Evolutionary conservation across 345 rosid genomes (phyloP).

Genomic region (Aquilaria sinensis): DNA sequence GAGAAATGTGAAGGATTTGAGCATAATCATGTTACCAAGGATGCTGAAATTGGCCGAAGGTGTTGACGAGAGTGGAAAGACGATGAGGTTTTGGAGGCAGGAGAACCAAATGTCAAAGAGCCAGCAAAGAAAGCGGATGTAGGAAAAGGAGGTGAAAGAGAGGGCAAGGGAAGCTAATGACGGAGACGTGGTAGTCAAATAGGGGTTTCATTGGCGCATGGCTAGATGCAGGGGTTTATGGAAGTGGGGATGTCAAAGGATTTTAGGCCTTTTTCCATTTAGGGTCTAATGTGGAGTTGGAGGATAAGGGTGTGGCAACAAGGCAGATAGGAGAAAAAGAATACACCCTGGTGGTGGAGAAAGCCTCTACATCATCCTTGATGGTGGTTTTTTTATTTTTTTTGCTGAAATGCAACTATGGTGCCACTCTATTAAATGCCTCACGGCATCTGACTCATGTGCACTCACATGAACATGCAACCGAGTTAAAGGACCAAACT

Average conservation of each 20-base stretch:
- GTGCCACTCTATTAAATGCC: too few relatives aligned
- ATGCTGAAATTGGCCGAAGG: constrained; percentile 71
- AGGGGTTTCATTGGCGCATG: constrained; percentile 37
- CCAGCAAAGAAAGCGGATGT: constrained; percentile 50
- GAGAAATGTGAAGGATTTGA: constrained; percentile 51
- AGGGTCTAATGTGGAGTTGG: constrained; percentile 65
- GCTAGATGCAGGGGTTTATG: constrained; percentile 61
- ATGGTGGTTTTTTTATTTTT: not conserved
- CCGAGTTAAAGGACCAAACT: too few relatives aligned
- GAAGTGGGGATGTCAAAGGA: constrained; percentile 66
- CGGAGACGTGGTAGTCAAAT: constrained; percentile 53
- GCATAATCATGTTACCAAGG: constrained; percentile 57
- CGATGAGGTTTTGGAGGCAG: constrained; percentile 75
- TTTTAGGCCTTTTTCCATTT: constrained; percentile 66
- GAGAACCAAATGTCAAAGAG: constrained; percentile 71
- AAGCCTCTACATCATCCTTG: constrained; percentile 13
- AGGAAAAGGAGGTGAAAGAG: constrained; percentile 54
- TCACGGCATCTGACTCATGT: too few relatives aligned
- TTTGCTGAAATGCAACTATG: too few relatives aligned
- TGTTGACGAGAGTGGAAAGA: constrained; percentile 53
- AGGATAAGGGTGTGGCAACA: constrained; percentile 22
- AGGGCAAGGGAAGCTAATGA: constrained; percentile 58
- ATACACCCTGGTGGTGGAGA: constrained; percentile 26
- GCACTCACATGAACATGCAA: too few relatives aligned
- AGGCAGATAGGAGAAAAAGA: constrained; percentile 22